Evolutionary conservation across 495 filamentous ascomycete genomes (phyloP).

Genomic region (Clavariopsis aquatica): DNA sequence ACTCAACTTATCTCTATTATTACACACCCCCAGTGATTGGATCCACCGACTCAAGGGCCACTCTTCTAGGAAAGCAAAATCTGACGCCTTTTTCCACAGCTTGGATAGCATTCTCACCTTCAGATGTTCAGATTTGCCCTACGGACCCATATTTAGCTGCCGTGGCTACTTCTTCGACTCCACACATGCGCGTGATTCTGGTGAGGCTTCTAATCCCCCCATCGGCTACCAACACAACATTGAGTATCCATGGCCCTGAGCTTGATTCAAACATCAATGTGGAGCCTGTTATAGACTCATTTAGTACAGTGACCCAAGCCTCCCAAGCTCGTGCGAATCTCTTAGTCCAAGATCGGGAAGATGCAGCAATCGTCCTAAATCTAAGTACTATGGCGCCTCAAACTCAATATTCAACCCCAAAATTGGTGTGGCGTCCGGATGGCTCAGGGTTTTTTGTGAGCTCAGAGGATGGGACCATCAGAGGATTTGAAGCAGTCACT

Average conservation of each 20-base stretch:
- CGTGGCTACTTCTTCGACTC: conserved; percentile 62
- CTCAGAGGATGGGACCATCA: conserved; percentile 66
- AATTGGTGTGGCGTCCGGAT: conserved; percentile 65
- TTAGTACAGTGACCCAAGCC: conserved; percentile 46
- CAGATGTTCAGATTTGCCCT: conserved; percentile 59
- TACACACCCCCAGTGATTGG: conserved; percentile 48
- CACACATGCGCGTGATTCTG: conserved; percentile 68
- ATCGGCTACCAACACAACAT: background rate
- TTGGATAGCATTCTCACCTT: conserved; percentile 66
- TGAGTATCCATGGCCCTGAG: background rate
- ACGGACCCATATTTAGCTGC: conserved; percentile 58
- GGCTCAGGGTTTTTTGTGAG: conserved; percentile 69
- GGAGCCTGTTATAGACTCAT: background rate
- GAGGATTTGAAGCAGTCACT: conserved; percentile 63
- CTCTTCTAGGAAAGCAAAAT: conserved; percentile 58
- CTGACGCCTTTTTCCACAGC: conserved; percentile 65
- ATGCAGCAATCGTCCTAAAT: conserved; percentile 60
- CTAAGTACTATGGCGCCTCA: conserved; percentile 66
- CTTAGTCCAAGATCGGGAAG: conserved; percentile 57
- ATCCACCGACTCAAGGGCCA: background rate
- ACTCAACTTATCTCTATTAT: conserved; percentile 64
- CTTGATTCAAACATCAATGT: background rate
- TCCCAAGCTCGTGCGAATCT: conserved; percentile 54
- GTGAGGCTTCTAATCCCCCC: conserved; percentile 60
- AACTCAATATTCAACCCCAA: conserved; percentile 67